These are phyloP conservation scores for Candida coleopterorum DNA, from an alignment of 805 yeast species.

Conservation along the genomic window DNA sequence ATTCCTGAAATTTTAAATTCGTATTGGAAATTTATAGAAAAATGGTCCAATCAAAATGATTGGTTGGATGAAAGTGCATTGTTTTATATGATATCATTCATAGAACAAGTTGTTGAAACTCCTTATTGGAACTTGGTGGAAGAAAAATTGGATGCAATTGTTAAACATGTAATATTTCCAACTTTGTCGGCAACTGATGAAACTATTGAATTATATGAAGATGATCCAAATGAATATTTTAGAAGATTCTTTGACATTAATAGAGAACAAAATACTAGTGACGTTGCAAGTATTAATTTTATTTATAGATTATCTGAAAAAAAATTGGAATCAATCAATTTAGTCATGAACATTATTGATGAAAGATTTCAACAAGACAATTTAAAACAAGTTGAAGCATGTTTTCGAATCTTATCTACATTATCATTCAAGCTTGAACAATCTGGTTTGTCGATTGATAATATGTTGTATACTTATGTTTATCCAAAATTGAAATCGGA, in stretches of 20 bases:
- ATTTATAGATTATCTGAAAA: constrained; percentile 33
- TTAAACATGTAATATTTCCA: constrained; percentile 38
- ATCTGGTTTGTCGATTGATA: constrained; percentile 34
- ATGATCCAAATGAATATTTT: constrained; percentile 42
- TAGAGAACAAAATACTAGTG: constrained; percentile 45
- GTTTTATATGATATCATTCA: constrained; percentile 39
- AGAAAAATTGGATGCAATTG: constrained; percentile 37
- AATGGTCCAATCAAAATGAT: constrained; percentile 33
- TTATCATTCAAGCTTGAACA: constrained; percentile 34
- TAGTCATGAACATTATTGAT: constrained; percentile 27
- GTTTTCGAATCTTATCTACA: constrained; percentile 37
- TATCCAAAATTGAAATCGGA: constrained; percentile 36
- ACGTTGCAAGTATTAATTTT: constrained; percentile 47
- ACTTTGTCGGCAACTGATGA: constrained; percentile 34
- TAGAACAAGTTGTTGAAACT: constrained; percentile 39
- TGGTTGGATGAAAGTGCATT: constrained; percentile 40
- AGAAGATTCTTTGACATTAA: constrained; percentile 43
- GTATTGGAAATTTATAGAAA: constrained; percentile 41
- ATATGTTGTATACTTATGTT: constrained; percentile 32
- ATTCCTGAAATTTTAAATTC: constrained; percentile 39
- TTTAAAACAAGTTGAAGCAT: constrained; percentile 40
- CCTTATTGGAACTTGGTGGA: constrained; percentile 33
- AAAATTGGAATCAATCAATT: constrained; percentile 32
- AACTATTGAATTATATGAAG: constrained; percentile 40
- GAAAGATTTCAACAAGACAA: constrained; percentile 31